Conservation (phyloP, 1,139 yeast species). For the Yarrowia galli region DNA sequence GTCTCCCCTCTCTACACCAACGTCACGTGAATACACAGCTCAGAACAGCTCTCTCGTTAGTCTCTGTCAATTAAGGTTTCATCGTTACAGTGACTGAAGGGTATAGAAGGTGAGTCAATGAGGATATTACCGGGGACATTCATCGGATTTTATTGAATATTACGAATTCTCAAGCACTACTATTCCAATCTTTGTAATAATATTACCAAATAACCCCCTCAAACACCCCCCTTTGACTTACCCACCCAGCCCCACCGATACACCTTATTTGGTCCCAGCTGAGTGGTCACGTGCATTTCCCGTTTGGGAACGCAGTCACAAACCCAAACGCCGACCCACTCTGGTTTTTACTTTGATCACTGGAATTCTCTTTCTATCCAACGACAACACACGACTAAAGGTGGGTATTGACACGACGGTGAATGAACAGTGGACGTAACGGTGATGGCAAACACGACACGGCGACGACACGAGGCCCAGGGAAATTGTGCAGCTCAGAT, state of each 20-base stretch:
- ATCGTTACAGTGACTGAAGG: background rate
- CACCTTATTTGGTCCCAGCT: conserved; percentile 3
- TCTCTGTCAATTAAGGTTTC: background rate
- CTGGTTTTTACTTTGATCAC: conserved; percentile 38
- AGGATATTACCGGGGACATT: too few species aligned
- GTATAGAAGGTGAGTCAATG: background rate
- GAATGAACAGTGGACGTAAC: conserved; percentile 25
- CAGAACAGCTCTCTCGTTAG: background rate
- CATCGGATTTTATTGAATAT: too few species aligned
- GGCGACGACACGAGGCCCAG: conserved; percentile 14
- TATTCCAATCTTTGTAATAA: background rate
- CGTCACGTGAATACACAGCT: conserved; percentile 7
- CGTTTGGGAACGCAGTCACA: conserved; percentile 36
- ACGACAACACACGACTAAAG: conserved; percentile 39
- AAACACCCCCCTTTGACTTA: background rate
- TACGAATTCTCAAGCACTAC: too few species aligned
- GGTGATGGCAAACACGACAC: conserved; percentile 17
- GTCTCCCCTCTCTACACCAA: too few species aligned
- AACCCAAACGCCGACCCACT: conserved; percentile 37
- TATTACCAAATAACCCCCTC: background rate
- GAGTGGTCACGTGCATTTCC: conserved; percentile 36
- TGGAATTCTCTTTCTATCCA: conserved; percentile 39
- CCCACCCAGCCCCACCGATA: background rate
- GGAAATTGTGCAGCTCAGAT: too few species aligned
- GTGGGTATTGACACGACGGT: conserved; percentile 36